Conservation (phyloP, 2,329 filamentous ascomycete genomes). For the Aspergillus sp. region DNA sequence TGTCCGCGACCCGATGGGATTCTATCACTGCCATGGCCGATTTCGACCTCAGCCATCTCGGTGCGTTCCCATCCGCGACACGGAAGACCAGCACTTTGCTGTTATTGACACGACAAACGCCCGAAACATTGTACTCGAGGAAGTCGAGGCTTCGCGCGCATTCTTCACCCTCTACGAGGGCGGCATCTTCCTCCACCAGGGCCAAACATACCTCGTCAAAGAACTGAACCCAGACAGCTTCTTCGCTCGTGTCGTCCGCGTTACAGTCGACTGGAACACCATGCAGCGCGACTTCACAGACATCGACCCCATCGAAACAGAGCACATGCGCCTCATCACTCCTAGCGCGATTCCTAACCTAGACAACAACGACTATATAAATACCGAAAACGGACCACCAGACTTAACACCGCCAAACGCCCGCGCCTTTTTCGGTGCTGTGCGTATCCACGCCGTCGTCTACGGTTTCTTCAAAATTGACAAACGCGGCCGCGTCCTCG, state of each 20-base stretch:
- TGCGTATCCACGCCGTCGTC: constrained; percentile 83
- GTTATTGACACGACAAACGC: constrained; percentile 82
- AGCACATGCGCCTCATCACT: constrained; percentile 73
- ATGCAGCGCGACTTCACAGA: constrained; percentile 91
- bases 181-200: constrained; percentile 94
- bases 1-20: constrained; percentile 71
- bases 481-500: constrained; percentile 77
- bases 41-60: constrained; percentile 83
- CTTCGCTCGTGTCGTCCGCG: constrained; percentile 83
- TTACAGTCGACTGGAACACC: constrained; percentile 94
- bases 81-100: constrained; percentile 87
- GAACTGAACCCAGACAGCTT: constrained; percentile 79
- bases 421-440: constrained; percentile 79
- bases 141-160: constrained; percentile 92
- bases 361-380: not conserved
- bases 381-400: no score
- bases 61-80: constrained; percentile 84
- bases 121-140: constrained; percentile 83
- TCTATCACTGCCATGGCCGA: constrained; percentile 84
- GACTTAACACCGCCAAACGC: constrained; percentile 42
- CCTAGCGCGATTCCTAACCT: not conserved
- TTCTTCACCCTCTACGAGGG: constrained; percentile 97
- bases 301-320: constrained; percentile 88
- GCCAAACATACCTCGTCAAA: constrained; percentile 86
- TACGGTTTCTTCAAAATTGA: constrained; percentile 99